A percentile compares a stretch with the other conserved stretches of the same genome.
phyloP scores from a whole-genome alignment of 129 eudicot genomes.

The Silybum marianum region DNA sequence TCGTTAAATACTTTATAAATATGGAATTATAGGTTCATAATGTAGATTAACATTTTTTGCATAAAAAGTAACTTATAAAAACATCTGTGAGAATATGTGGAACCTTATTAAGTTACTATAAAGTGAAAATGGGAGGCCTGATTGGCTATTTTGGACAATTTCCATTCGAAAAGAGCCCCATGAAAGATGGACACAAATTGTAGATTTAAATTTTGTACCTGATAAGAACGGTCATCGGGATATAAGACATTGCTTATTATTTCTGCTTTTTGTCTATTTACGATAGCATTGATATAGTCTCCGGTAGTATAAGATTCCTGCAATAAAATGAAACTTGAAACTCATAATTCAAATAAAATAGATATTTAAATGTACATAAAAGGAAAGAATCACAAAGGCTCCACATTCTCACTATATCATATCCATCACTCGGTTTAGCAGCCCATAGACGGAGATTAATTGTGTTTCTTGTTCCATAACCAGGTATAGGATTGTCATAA shows the following conservation, averaged over 20 bases:
- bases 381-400: slow-evolving; percentile 8
- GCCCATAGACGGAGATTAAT: slow-evolving; percentile 65
- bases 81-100: not conserved
- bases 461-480: slow-evolving; percentile 64
- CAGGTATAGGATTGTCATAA: slow-evolving; percentile 71
- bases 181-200: not conserved
- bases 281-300: slow-evolving; percentile 58
- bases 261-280: slow-evolving; percentile 64
- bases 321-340: slow-evolving; percentile 10
- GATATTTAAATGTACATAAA: not conserved
- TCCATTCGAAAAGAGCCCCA: not conserved
- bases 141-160: too few species aligned
- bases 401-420: slow-evolving; percentile 41
- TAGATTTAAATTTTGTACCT: slow-evolving; percentile 30
- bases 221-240: slow-evolving; percentile 70
- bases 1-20: not conserved
- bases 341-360: not conserved
- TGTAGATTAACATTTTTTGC: too few species aligned
- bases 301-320: slow-evolving; percentile 73
- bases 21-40: not conserved
- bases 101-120: not conserved
- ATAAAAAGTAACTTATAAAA: not conserved
- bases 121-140: too few species aligned
- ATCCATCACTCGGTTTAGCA: slow-evolving; percentile 60
- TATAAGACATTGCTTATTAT: slow-evolving; percentile 62